Base-by-base conservation (phyloP, 2,329 filamentous ascomycete species). In the Aspergillus udagawae region DNA sequence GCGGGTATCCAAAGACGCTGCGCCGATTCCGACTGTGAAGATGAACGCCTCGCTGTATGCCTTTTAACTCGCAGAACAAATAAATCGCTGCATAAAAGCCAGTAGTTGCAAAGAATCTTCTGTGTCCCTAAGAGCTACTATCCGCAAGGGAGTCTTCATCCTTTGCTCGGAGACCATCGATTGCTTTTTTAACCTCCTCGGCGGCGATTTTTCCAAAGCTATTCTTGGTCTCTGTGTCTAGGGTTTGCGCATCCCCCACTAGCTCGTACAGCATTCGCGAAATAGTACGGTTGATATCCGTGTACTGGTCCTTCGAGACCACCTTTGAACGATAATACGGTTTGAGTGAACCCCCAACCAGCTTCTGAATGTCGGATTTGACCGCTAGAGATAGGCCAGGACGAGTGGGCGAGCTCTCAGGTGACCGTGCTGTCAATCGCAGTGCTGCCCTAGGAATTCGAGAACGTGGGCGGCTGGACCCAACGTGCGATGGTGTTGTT, bases 291-390 rank as follows among this genome's bases (percentile, higher is more conserved):
- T 97, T 97, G 75, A 97, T 96, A 56, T 86, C 86, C 2, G 91
- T 93, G 73, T 96, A 99, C 73, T 97, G 89, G 58, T 96, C 90
- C 64, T 92, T 90, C 20, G 87, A 91, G 60, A 97, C 83, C 61
- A 88, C 84, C 65, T 89, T 87, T 45, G 88, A 88, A 60, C 87
- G 84, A 80, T 93, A 97, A 63, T 91, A 84, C 32, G 92, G 91
- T 65, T 90, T 90, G 47, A 99, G 79, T 5, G 90, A 91, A 45
- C 83, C 80, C 62, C 91, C 90, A 65, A 97, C 94, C 75, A 97
- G 91, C 65, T 87, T 87, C 70, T 92, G 93, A 62, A 99, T 89
- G 68, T 87, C 91, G 64, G 90, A 87, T 73, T 99, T 99, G 61
- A 90, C 89, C 61, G 90, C 87, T 25, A 91, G 85, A 0, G 92